phyloP scores from a whole-genome alignment of 1,284 basidiomycete genomes.

The Coniferiporia sulphurascens region DNA sequence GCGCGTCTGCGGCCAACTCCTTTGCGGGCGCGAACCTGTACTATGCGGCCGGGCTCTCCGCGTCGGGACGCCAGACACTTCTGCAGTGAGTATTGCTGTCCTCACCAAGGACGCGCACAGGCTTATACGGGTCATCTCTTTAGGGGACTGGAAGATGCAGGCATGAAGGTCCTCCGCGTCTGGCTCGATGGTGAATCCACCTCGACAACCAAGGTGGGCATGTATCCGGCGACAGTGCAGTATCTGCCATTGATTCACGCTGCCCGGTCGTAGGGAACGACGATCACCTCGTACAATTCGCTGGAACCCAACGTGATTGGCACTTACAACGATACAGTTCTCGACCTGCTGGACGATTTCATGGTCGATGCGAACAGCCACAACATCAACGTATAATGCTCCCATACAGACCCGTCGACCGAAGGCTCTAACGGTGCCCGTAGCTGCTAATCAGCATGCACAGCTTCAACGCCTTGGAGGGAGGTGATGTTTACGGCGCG shows the following conservation, averaged over 20 bases:
- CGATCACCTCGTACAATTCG: slow-evolving; percentile 27
- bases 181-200: slow-evolving; percentile 31
- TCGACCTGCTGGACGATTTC: slow-evolving; percentile 35
- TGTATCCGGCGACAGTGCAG: background rate
- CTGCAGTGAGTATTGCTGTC: slow-evolving; percentile 22
- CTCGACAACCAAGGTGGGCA: slow-evolving; percentile 24
- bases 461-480: slow-evolving; percentile 30
- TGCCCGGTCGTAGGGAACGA: slow-evolving; percentile 18
- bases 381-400: slow-evolving; percentile 31
- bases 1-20: slow-evolving; percentile 24
- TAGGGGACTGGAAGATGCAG: slow-evolving; percentile 29
- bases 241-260: background rate
- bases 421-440: background rate
- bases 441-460: slow-evolving; percentile 35
- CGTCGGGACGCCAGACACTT: slow-evolving; percentile 24
- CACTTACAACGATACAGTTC: slow-evolving; percentile 35
- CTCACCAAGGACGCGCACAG: background rate
- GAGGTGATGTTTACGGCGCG: slow-evolving; percentile 26
- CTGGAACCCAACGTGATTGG: slow-evolving; percentile 34
- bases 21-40: slow-evolving; percentile 32
- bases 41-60: slow-evolving; percentile 29
- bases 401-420: background rate
- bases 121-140: background rate
- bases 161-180: slow-evolving; percentile 31
- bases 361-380: slow-evolving; percentile 33